Percentiles rank a stretch among this genome's conserved stretches.
These are phyloP conservation scores for Penicillium sp. DNA, from an alignment of 2,329 filamentous ascomycete genomes.

Conservation along the genomic window DNA sequence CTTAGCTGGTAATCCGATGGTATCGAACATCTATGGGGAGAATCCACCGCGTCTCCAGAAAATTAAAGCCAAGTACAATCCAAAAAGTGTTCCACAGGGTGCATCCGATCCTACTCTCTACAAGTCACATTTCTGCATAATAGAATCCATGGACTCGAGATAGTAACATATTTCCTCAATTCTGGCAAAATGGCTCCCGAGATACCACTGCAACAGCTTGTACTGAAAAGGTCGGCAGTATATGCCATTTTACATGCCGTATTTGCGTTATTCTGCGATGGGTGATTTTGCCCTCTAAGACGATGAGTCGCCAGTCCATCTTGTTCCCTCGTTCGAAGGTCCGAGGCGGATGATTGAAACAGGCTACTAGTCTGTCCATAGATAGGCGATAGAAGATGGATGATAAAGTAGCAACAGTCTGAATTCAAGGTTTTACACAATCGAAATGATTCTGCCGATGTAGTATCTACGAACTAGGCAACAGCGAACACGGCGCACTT, in stretches of 20 bases:
- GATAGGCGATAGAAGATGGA: no score
- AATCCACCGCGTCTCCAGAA: constrained; percentile 41
- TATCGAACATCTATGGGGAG: constrained; percentile 43
- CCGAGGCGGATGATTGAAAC: no score
- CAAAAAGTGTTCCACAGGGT: constrained; percentile 47
- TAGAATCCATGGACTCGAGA: background rate
- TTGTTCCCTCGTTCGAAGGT: no score
- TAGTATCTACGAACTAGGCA: no score
- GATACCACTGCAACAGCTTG: background rate
- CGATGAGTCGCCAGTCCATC: no score
- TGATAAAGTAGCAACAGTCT: no score
- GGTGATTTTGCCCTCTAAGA: no score
- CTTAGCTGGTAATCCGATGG: constrained; percentile 30
- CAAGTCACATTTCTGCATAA: background rate
- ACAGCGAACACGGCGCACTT: no score
- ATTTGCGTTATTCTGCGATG: background rate
- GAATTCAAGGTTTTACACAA: no score
- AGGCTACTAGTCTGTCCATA: no score
- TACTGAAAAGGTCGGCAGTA: background rate
- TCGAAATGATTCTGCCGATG: no score
- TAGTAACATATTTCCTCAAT: background rate
- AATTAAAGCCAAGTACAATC: constrained; percentile 47
- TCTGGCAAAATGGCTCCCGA: background rate
- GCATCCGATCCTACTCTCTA: constrained; percentile 30
- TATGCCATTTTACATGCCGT: background rate